These are phyloP conservation scores for Solanum lycopersicoides DNA, from an alignment of 257 asterid genomes.

Conservation along the genomic window DNA sequence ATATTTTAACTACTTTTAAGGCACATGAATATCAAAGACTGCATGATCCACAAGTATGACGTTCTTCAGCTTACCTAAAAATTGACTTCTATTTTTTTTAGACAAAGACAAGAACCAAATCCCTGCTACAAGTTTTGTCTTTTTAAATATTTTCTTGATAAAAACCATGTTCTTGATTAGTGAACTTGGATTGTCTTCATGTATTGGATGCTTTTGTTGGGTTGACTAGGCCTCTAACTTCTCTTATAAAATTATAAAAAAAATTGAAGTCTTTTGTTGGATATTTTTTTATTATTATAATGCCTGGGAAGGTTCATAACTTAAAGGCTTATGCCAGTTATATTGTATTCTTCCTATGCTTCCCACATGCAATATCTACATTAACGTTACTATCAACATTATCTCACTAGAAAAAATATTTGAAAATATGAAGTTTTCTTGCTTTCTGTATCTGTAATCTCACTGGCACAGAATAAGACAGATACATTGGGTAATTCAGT, in stretches of 20 bases:
- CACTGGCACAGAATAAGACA: neutral
- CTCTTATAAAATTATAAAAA: slow-evolving; percentile 10
- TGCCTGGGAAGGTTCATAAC: slow-evolving; percentile 10
- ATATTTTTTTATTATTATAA: slow-evolving; percentile 21
- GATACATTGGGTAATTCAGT: neutral
- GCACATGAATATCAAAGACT: neutral
- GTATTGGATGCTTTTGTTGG: slow-evolving; percentile 5
- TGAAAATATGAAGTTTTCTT: neutral
- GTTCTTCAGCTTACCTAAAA: neutral
- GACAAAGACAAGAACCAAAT: neutral
- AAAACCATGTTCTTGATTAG: slow-evolving; percentile 29
- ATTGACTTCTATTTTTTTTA: neutral
- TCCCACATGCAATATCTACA: slow-evolving; percentile 32
- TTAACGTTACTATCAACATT: neutral
- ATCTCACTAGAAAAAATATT: neutral
- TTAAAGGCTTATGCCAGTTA: slow-evolving; percentile 14
- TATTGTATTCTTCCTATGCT: slow-evolving; percentile 29
- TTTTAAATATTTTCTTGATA: slow-evolving; percentile 6
- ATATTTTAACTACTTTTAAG: too few species aligned
- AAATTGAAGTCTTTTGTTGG: slow-evolving; percentile 13
- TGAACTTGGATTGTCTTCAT: slow-evolving; percentile 3
- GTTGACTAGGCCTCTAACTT: slow-evolving; percentile 24
- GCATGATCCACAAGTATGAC: neutral
- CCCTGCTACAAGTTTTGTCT: neutral
- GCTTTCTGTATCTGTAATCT: neutral